Base-by-base conservation (phyloP, 352 stramenopile genomes). In the Pythium rishiriense region DNA sequence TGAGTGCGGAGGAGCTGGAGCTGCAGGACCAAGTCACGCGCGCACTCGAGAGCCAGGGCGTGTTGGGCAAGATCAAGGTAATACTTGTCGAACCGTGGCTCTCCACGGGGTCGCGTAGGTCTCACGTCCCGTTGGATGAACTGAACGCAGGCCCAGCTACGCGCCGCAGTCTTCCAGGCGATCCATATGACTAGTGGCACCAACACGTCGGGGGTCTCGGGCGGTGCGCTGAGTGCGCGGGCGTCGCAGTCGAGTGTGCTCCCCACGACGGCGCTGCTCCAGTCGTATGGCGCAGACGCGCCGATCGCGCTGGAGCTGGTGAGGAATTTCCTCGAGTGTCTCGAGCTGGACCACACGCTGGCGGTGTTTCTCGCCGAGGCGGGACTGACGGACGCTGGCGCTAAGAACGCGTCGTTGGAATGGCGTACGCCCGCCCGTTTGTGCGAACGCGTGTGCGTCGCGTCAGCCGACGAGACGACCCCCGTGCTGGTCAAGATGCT, bases 31-130 rank as follows among this genome's bases (percentile, higher is more conserved):
- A 85, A 26, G 75, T 94, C 22, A 78, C 77, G 1, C 76, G 82
- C 51, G 58, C 73, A 39, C 72, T 93, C 6, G 72, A 76, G 58
- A 75, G 39, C 21, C 78, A 90, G 57, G 85, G 87, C n/a, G 75
- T 94, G 15, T 58, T 95, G 22, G 70, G 64, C 39, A 88, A 88
- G 60, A 70, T 96, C 58, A 93, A 91, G 77, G 79, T 85, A 52
- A 4, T 17, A 21, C 14, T 9, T 43, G 9, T 12, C 6, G 11
- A 14, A 25, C 14, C 10, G 12, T 22, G 10, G 9, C n/a, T n/a
- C n/a, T n/a, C n/a, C n/a, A n/a, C 12, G 22, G 14, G 11, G 52
- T 41, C 24, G 1, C 11, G 29, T 48, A 11, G 46, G 24, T 21
- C 46, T 52, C 46, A 52, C 46, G 11, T 43, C 19, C 17, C 28